Conservation (phyloP, 106 monocot genomes). For the Dendrobium nobile region DNA sequence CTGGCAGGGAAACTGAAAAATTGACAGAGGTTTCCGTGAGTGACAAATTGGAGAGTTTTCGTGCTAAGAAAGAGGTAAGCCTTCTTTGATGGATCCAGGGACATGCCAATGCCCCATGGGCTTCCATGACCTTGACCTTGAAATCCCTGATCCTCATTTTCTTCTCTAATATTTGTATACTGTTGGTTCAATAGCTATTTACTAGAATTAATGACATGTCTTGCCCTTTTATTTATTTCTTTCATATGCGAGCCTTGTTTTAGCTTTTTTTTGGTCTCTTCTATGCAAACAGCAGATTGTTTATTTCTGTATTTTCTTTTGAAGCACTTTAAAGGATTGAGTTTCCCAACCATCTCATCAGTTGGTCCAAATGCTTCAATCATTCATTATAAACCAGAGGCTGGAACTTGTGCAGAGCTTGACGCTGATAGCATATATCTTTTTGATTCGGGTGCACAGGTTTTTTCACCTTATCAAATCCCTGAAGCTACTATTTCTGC, state of each 20-base stretch:
- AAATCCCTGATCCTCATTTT: not conserved
- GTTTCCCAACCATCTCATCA: constrained; percentile 98
- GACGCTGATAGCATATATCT: constrained; percentile 92
- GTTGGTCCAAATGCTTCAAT: constrained; percentile 96
- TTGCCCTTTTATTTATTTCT: not conserved
- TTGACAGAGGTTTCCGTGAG: constrained; percentile 94
- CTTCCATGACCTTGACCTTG: not conserved
- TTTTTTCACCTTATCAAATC: constrained; percentile 15
- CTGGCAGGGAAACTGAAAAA: constrained; percentile 30
- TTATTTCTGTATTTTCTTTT: not conserved
- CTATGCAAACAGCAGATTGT: not conserved
- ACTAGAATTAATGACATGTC: not conserved
- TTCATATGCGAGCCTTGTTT: not conserved
- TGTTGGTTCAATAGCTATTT: not conserved
- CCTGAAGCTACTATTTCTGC: not conserved
- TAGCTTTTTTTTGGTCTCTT: not conserved
- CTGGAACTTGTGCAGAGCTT: constrained; percentile 79
- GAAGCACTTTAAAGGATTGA: constrained; percentile 91
- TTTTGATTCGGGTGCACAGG: constrained; percentile 98
- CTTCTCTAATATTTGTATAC: not conserved
- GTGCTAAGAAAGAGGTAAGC: constrained; percentile 56
- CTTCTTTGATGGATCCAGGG: not conserved
- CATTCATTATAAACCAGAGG: constrained; percentile 76
- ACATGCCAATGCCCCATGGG: not conserved
- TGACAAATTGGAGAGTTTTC: constrained; percentile 87